Evolutionary conservation across 805 yeast species (phyloP), one percentile per base, ranked within the genome.

Genomic region (Candida broadrunensis): DNA sequence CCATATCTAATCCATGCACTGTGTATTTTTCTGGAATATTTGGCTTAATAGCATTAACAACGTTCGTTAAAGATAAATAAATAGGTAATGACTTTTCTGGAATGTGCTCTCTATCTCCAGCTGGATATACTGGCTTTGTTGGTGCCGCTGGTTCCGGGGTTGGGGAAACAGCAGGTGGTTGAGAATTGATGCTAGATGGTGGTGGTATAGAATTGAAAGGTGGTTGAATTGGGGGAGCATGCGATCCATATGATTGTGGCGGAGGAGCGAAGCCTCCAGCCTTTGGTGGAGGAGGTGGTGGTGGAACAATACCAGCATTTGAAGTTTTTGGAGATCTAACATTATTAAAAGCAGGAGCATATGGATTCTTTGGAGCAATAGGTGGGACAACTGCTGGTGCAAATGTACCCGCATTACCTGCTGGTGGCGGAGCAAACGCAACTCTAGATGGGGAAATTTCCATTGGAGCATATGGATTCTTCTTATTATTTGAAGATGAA

Each of bases 1-100:
- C 91, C 56, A 95, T 81, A 60, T 91, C 98, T 35, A 65, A 69
- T 38, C 85, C 75, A 55, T 88, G 97, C 46, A 80, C 83, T 20
- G 75, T 60, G 54, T 78, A 88, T 57, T 79, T 81, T 37, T 80
- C 85, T 19, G 96, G 96, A 33, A 88, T 77, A 34, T 72, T 69
- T 14, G 95, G 91, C 51, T 81, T 77, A 14, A 88, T 81, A 23
- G 78, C 72, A 20, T 70, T 76, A 50, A 88, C 61, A 49, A 80
- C 80, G 4, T 63, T 57, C 12, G 70, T 66, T 40, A 93, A 73
- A 11, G 69, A 68, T n/a, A 75, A 70, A 51, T 67, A 80, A 34
- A 93, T 78, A 14, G 83, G 81, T 51, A 63, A 54, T 7, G 82
- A 74, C 8, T 68, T 72, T 12, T 69, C 76, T 2, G 89, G 78